Evolutionary conservation across 345 rosid species (phyloP), one percentile per base, ranked within the genome.

Genomic region (Odontarrhena argentea): DNA sequence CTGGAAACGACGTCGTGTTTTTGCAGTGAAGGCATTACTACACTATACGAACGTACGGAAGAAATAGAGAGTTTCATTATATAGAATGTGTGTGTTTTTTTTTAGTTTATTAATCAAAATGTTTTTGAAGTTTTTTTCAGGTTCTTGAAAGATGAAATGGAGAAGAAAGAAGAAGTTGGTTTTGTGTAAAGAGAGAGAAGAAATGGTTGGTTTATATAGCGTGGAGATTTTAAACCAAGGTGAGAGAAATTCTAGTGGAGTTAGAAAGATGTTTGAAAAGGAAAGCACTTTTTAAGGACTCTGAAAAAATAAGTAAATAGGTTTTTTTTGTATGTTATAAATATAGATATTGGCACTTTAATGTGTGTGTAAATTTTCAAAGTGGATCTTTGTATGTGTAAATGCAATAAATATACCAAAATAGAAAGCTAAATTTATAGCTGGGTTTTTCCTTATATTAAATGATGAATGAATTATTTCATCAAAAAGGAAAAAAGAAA

Each of bases 51-150:
- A 55, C 60, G 74, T 61, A 26, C 26, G 4, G 60, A 60, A 47
- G 74, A 61, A 48, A 62, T 8, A 62, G 78, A 67, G 41, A 74
- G 0, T 47, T 53, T 55, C 78, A 74, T 73, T 59, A 8, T 46
- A 52, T 9, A 1, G 54, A 25, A 49, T 49, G 40, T 37, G 45
- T 41, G 45, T 61, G 7, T 30, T 10, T 2, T 49, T 49, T 32
- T 15, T 12, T 6, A 3, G 3, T 34, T 7, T 40, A 13, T 25
- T 13, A 56, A 71, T 5, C 52, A 56, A 50, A 47, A 32, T 32
- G 26, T 48, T 55, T 71, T 34, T 2, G 1, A 50, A n/a, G 41
- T 18, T 47, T 41, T 35, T 28, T 9, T 48, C 55, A 48, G 45
- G 43, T 12, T 48, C 25, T 28, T 47, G 59, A 22, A 44, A 54